phyloP scores from a whole-genome alignment of 306 rosid species.

The Vigna angularis region DNA sequence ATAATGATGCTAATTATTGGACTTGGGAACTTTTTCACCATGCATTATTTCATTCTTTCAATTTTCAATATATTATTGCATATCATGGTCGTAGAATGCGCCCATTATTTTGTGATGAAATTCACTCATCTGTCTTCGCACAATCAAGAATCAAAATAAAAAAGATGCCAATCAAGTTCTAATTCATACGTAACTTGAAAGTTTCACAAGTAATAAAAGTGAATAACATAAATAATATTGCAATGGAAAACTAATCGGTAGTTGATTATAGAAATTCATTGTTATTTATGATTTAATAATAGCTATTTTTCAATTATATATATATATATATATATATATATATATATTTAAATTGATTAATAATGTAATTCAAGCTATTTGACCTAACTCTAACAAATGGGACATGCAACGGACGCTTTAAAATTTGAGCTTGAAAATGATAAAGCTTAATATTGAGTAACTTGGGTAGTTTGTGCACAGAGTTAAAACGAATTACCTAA shows the following conservation, averaged over 20 bases:
- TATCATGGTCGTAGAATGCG: not conserved
- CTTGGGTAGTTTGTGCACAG: too few species aligned
- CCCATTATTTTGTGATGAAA: not conserved
- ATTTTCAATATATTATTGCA: not conserved
- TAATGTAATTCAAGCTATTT: not conserved
- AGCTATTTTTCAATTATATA: not conserved
- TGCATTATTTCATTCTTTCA: constrained; percentile 30
- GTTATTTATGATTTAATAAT: too few species aligned
- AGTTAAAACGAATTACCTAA: too few species aligned
- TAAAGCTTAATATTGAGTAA: too few species aligned
- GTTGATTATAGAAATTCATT: too few species aligned
- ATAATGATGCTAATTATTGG: constrained; percentile 42
- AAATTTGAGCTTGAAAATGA: too few species aligned
- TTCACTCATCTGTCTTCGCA: not conserved
- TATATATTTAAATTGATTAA: not conserved
- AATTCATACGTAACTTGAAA: too few species aligned
- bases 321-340: not conserved
- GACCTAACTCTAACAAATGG: not conserved
- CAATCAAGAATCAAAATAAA: not conserved
- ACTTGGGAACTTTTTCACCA: constrained; percentile 26
- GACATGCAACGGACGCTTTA: too few species aligned
- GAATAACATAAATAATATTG: too few species aligned
- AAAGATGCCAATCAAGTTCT: not conserved
- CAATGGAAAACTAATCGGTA: too few species aligned
- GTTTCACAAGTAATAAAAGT: too few species aligned